phyloP scores from a whole-genome alignment of 768 basidiomycete species.

The Mycena olivaceomarginata region DNA sequence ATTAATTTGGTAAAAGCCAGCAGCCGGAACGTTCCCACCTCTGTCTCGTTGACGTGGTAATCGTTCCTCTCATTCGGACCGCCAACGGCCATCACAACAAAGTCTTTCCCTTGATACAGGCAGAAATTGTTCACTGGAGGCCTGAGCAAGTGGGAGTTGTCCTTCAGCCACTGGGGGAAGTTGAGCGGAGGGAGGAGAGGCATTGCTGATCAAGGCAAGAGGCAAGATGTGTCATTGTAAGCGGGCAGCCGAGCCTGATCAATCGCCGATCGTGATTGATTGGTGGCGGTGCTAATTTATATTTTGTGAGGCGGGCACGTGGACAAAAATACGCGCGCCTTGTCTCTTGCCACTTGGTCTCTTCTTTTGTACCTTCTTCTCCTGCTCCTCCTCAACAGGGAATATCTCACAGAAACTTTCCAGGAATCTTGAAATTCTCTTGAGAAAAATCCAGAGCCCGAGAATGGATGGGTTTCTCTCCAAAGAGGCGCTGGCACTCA shows the following conservation, averaged over 20 bases:
- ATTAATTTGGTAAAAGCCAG: neutral
- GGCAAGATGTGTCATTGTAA: neutral
- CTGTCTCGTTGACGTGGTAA: conserved; percentile 97
- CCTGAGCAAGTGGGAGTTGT: conserved; percentile 87
- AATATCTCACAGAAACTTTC: neutral
- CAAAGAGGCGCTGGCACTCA: neutral
- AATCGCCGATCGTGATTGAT: conserved; percentile 12
- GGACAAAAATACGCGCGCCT: neutral
- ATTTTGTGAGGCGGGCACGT: neutral
- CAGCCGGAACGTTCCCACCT: conserved; percentile 65
- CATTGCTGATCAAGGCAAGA: conserved; percentile 61
- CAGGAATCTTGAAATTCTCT: neutral
- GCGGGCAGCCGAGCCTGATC: neutral
- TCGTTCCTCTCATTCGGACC: conserved; percentile 97
- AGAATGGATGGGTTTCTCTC: neutral
- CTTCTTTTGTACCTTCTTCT: neutral
- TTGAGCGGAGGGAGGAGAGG: conserved; percentile 90
- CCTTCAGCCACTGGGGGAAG: conserved; percentile 90
- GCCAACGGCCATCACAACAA: conserved; percentile 96
- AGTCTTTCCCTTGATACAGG: conserved; percentile 88
- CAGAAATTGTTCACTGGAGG: conserved; percentile 97
- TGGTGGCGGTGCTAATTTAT: conserved; percentile 33
- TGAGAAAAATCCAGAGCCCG: neutral
- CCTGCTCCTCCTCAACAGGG: neutral
- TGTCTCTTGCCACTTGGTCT: conserved; percentile 6